A percentile compares a stretch with the other conserved stretches of the same genome.
Conservation (phyloP, 2,329 filamentous ascomycete species). For the Exutisphaerella laricina region DNA sequence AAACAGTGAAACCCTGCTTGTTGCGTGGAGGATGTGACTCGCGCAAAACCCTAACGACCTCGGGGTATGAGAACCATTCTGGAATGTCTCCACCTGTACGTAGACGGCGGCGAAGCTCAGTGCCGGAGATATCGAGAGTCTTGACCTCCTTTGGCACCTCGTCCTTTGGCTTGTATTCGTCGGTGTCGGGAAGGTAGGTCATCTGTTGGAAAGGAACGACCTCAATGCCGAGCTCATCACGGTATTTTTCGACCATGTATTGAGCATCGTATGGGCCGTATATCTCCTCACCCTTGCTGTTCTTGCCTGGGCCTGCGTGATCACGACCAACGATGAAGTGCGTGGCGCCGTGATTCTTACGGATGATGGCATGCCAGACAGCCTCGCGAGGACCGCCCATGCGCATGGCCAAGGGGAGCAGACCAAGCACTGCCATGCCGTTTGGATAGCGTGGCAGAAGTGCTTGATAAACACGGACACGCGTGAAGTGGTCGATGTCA, state of each 20-base stretch:
- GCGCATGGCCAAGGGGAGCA: slow-evolving; percentile 94
- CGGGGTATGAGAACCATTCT: slow-evolving; percentile 99
- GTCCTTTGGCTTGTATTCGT: slow-evolving; percentile 93
- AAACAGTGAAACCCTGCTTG: slow-evolving; percentile 94
- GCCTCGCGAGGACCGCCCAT: slow-evolving; percentile 98
- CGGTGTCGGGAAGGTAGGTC: slow-evolving; percentile 94
- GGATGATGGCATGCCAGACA: slow-evolving; percentile 99
- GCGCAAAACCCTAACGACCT: slow-evolving; percentile 92
- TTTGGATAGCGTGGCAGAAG: slow-evolving; percentile 95
- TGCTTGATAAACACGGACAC: slow-evolving; percentile 97
- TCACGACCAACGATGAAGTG: slow-evolving; percentile 99
- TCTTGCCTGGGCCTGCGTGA: slow-evolving; percentile 96
- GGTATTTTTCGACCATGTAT: slow-evolving; percentile 93
- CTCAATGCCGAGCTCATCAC: slow-evolving; percentile 93
- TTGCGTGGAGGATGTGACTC: slow-evolving; percentile 91
- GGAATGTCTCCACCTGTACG: slow-evolving; percentile 91
- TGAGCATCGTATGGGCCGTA: slow-evolving; percentile 98
- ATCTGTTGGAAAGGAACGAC: slow-evolving; percentile 99
- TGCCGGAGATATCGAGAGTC: slow-evolving; percentile 57
- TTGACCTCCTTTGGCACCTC: slow-evolving; percentile 77
- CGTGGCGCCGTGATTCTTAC: slow-evolving; percentile 98
- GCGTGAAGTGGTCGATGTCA: slow-evolving; percentile 99
- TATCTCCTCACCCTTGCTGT: slow-evolving; percentile 93
- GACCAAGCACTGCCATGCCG: slow-evolving; percentile 94
- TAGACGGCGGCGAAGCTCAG: slow-evolving; percentile 84